These are phyloP conservation scores for Leccinum imitatum DNA, from an alignment of 768 basidiomycete genomes.

Conservation along the genomic window DNA sequence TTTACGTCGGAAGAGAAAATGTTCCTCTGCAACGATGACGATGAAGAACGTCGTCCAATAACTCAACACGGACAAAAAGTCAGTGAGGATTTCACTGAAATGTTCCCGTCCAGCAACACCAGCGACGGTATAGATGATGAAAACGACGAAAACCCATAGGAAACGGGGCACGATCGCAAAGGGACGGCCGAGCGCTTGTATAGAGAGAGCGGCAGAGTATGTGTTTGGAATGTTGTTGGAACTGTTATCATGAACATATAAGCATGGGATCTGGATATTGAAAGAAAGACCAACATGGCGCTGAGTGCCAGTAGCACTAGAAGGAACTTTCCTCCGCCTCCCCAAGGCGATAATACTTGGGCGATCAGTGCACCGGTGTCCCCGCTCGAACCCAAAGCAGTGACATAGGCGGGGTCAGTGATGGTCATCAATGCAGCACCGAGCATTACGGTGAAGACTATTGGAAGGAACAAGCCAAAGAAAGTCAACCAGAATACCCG, in stretches of 20 bases:
- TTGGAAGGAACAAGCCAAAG: slow-evolving; percentile 50
- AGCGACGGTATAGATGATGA: slow-evolving; percentile 39
- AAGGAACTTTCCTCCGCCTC: slow-evolving; percentile 41
- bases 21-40: slow-evolving; percentile 46
- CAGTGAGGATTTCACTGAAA: slow-evolving; percentile 42
- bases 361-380: slow-evolving; percentile 45
- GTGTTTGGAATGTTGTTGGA: slow-evolving; percentile 44
- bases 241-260: slow-evolving; percentile 15
- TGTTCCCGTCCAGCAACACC: slow-evolving; percentile 45
- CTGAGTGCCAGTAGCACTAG: slow-evolving; percentile 43
- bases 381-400: slow-evolving; percentile 39
- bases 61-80: slow-evolving; percentile 42
- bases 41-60: slow-evolving; percentile 51
- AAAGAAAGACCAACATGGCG: slow-evolving; percentile 35
- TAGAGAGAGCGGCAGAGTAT: slow-evolving; percentile 47
- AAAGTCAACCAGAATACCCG: slow-evolving; percentile 51
- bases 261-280: not conserved
- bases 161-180: slow-evolving; percentile 46
- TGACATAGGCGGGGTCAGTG: slow-evolving; percentile 37
- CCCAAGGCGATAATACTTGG: slow-evolving; percentile 45
- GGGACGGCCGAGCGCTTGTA: slow-evolving; percentile 43
- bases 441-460: slow-evolving; percentile 36
- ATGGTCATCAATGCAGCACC: slow-evolving; percentile 45
- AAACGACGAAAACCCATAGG: slow-evolving; percentile 44
- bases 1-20: slow-evolving; percentile 44